These are phyloP conservation scores for Oenanthe javanica DNA, from an alignment of 140 eudicot species.

Conservation along the genomic window DNA sequence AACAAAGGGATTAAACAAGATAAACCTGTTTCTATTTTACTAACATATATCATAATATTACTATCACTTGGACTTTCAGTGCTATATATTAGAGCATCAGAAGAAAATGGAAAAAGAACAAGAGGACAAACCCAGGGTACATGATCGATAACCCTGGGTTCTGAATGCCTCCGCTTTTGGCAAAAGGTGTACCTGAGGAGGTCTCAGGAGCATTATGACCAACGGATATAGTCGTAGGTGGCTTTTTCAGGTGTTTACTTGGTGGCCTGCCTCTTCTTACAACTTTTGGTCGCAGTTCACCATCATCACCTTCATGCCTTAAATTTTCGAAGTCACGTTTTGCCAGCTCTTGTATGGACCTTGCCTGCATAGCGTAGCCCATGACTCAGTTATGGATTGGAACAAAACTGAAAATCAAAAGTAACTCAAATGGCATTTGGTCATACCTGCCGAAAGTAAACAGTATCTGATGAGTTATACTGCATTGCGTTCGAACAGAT, in stretches of 20 bases:
- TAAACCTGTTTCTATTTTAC: background rate
- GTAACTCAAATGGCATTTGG: background rate
- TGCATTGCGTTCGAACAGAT: constrained; percentile 93
- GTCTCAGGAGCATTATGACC: constrained; percentile 51
- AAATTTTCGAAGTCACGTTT: constrained; percentile 72
- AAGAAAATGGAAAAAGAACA: background rate
- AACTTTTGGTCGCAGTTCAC: constrained; percentile 74
- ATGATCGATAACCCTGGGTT: background rate
- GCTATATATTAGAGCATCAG: background rate
- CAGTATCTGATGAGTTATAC: constrained; percentile 67
- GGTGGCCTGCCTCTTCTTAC: constrained; percentile 93
- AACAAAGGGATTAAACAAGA: background rate
- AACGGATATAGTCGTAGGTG: constrained; percentile 43
- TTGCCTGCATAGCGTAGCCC: constrained; percentile 46
- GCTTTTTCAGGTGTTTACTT: constrained; percentile 54
- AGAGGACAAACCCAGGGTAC: background rate
- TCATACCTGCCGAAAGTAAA: constrained; percentile 80
- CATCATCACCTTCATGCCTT: constrained; percentile 70
- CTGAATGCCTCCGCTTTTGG: constrained; percentile 17
- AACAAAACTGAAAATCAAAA: background rate
- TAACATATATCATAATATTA: background rate
- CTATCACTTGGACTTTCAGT: background rate
- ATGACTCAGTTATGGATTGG: background rate
- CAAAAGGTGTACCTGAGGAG: constrained; percentile 65
- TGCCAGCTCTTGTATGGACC: constrained; percentile 83